Conservation (phyloP, 805 yeast genomes). For the Wickerhamiella lipophila region DNA sequence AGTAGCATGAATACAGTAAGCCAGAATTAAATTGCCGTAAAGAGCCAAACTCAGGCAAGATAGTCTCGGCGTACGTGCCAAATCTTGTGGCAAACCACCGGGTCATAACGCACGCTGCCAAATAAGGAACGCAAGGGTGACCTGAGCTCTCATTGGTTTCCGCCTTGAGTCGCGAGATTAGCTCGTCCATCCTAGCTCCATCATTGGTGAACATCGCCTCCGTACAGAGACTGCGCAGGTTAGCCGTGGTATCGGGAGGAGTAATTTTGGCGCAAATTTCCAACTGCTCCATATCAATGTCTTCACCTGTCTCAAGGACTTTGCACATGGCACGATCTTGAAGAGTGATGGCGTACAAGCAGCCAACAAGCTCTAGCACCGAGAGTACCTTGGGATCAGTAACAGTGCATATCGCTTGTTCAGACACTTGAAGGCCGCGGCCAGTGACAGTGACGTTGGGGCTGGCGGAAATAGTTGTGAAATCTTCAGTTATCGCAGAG, state of each 20-base stretch:
- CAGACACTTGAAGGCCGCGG: conserved; percentile 3
- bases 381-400: conserved; percentile 7
- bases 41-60: background rate
- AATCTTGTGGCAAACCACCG: background rate
- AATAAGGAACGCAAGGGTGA: background rate
- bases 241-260: conserved; percentile 1
- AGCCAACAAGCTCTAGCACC: conserved; percentile 2
- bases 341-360: background rate
- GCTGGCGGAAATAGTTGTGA: background rate
- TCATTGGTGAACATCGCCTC: conserved; percentile 1
- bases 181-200: background rate
- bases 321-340: conserved; percentile 4
- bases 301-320: background rate
- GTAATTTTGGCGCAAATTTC: background rate
- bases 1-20: background rate
- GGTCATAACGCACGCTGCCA: conserved; percentile 7
- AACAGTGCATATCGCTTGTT: background rate
- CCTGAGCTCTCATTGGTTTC: background rate
- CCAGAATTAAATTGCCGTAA: background rate
- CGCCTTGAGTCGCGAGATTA: background rate
- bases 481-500: background rate
- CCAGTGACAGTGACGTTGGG: conserved; percentile 2
- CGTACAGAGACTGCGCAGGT: background rate
- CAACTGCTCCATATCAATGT: background rate
- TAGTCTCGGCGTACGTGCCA: background rate